Conservation (phyloP, 805 yeast genomes). For the Metschnikowia picachoensis region DNA sequence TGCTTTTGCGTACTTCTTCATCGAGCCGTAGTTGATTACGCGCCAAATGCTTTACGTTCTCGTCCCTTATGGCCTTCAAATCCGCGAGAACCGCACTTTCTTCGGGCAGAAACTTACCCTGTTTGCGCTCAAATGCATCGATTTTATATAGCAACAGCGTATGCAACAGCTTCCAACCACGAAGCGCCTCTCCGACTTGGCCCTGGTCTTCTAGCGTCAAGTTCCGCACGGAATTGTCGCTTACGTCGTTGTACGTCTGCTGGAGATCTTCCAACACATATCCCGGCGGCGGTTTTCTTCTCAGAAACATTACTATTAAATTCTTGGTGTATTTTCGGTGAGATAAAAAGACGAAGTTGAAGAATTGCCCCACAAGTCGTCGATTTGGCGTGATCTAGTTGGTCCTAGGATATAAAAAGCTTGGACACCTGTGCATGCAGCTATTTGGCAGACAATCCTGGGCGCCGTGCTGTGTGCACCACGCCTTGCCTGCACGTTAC, state of each 20-base stretch:
- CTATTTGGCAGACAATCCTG: conserved; percentile 3
- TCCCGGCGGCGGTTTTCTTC: conserved; percentile 59
- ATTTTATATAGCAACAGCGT: conserved; percentile 55
- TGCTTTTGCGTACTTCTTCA: conserved; percentile 21
- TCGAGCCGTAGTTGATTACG: conserved; percentile 39
- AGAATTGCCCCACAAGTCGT: background rate
- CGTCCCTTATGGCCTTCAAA: conserved; percentile 36
- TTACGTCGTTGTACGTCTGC: conserved; percentile 58
- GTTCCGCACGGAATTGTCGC: conserved; percentile 55
- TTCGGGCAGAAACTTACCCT: conserved; percentile 22
- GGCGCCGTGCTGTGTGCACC: background rate
- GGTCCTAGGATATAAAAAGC: background rate
- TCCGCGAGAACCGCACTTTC: conserved; percentile 21
- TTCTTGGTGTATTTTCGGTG: background rate
- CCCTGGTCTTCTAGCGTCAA: conserved; percentile 54
- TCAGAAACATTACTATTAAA: conserved; percentile 39
- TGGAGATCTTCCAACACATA: conserved; percentile 48
- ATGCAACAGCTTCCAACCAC: conserved; percentile 73
- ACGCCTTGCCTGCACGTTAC: background rate
- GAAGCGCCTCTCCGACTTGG: conserved; percentile 51
- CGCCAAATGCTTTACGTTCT: conserved; percentile 40
- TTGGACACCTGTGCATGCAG: background rate
- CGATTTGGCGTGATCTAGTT: background rate
- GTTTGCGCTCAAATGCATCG: conserved; percentile 47
- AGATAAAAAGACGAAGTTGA: background rate